Evolutionary conservation across 2,329 filamentous ascomycete species (phyloP), one percentile per base, ranked within the genome.

Genomic region (Botryosphaeria dothidea): DNA sequence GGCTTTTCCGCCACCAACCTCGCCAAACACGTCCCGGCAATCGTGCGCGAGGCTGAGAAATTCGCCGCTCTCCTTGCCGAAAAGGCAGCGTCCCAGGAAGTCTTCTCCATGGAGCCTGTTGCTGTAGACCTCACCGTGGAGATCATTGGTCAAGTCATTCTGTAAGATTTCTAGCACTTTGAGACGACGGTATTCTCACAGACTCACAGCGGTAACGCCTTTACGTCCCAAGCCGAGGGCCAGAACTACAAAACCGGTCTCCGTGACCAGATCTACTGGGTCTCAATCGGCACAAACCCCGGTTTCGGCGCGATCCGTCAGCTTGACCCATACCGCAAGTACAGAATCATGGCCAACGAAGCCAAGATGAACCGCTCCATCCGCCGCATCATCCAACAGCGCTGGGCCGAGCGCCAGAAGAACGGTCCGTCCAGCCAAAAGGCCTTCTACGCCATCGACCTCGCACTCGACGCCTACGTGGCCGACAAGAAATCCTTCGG

Each of bases 131-230:
- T 41, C 38, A 41, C 38, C 15, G 38, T 41, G 8, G 38, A 41
- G 38, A 41, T 41, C 38, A 41, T 41, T 41, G 38, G 38, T 13
- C 38, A n/a, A 4, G 17, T 41, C 38, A 41, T 41, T 4, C 17
- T 41, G 38, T 41, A 41, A 17, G 38, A 13, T 41, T 74, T 9
- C 69, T 72, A 4, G 69, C 69, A 3, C 64, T 72, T 25, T 73
- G 3, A 69, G 70, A 21, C 64, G 65, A 34, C 5, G 2, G 6
- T 4, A 73, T 25, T 2, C 60, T 63, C 21, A 51, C 46, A 15
- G 15, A 6, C 7, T 19, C 7, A 13, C 34, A 64, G 62, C 0
- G 60, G 60, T 7, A 51, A 19, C 9, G 34, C 45, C 5, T 51
- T 62, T 21, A 41, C 60, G 17, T 25, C 46, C 11, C 29, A 51